phyloP scores from a whole-genome alignment of 2,329 filamentous ascomycete species.

The Fusarium burgessii region DNA sequence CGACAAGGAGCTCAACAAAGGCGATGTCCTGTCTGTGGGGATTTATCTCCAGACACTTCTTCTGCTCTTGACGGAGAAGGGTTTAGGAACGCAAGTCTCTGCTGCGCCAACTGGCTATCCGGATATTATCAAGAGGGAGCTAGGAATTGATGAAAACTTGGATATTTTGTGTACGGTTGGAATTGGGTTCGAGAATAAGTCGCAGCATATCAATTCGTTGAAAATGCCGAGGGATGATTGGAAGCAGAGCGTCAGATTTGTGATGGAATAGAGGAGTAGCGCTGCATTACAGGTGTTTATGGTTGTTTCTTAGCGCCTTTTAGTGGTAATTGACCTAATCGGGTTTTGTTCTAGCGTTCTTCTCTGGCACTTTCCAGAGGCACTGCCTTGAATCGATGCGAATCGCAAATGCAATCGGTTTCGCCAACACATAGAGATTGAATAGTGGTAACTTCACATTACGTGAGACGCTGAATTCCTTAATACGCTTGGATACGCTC shows the following conservation, averaged over 20 bases:
- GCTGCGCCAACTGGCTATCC: conserved; percentile 20
- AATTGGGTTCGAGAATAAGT: conserved; percentile 23
- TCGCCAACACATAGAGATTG: too few relatives aligned
- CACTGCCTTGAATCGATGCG: too few relatives aligned
- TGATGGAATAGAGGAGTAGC: neutral
- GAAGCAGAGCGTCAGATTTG: conserved; percentile 17
- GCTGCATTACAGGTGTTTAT: neutral
- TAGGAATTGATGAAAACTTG: conserved; percentile 6
- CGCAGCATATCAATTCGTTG: conserved; percentile 7
- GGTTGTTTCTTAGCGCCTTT: neutral
- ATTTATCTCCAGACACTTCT: conserved; percentile 35
- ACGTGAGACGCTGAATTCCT: too few relatives aligned
- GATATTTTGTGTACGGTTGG: conserved; percentile 18
- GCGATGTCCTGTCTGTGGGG: conserved; percentile 28
- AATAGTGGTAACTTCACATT: too few relatives aligned
- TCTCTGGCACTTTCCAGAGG: neutral
- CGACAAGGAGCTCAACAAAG: neutral
- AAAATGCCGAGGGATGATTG: conserved; percentile 28
- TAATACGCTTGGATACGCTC: too few relatives aligned
- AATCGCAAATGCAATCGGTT: too few relatives aligned
- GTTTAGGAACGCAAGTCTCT: conserved; percentile 22
- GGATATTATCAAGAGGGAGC: conserved; percentile 7
- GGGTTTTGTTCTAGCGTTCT: neutral
- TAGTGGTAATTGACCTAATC: neutral
- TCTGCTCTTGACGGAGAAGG: conserved; percentile 24